Evolutionary conservation across 768 basidiomycete genomes (phyloP).

Genomic region (Tephrocybe sp.): DNA sequence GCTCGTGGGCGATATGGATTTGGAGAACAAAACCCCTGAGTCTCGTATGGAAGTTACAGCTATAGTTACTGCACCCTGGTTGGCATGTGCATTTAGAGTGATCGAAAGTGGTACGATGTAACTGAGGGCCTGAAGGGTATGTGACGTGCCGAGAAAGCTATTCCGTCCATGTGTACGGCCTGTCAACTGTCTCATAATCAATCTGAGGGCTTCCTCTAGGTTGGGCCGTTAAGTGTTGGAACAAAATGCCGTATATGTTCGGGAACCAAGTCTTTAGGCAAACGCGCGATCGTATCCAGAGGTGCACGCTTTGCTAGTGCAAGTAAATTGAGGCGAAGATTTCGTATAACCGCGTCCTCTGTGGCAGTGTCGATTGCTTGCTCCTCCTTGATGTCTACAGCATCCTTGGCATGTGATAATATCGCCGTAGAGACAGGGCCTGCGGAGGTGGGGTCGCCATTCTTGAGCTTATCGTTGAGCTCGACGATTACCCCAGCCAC

Average conservation of each 20-base stretch:
- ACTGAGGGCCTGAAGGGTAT: too few relatives aligned
- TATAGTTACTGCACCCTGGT: too few relatives aligned
- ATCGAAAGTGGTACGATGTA: too few relatives aligned
- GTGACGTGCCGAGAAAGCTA: too few relatives aligned
- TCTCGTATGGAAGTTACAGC: too few relatives aligned
- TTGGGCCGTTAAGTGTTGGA: slow-evolving; percentile 47
- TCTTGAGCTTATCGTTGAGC: slow-evolving; percentile 34
- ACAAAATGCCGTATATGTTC: slow-evolving; percentile 64
- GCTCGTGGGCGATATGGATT: too few relatives aligned
- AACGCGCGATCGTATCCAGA: slow-evolving; percentile 62
- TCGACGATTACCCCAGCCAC: slow-evolving; percentile 52
- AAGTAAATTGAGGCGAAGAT: slow-evolving; percentile 71
- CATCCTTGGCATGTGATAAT: slow-evolving; percentile 4
- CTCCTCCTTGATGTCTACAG: background rate
- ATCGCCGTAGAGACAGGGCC: background rate
- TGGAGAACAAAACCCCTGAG: too few relatives aligned
- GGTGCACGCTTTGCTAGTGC: slow-evolving; percentile 80
- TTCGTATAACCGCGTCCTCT: slow-evolving; percentile 54
- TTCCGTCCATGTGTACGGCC: too few relatives aligned
- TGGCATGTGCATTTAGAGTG: too few relatives aligned
- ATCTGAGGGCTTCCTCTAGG: too few relatives aligned
- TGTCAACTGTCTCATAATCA: too few relatives aligned
- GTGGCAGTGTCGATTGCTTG: background rate
- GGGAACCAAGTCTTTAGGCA: slow-evolving; percentile 67
- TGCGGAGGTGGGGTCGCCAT: slow-evolving; percentile 8